Base-by-base conservation (phyloP, 1,139 yeast species). In the Yamadazyma taylorii region DNA sequence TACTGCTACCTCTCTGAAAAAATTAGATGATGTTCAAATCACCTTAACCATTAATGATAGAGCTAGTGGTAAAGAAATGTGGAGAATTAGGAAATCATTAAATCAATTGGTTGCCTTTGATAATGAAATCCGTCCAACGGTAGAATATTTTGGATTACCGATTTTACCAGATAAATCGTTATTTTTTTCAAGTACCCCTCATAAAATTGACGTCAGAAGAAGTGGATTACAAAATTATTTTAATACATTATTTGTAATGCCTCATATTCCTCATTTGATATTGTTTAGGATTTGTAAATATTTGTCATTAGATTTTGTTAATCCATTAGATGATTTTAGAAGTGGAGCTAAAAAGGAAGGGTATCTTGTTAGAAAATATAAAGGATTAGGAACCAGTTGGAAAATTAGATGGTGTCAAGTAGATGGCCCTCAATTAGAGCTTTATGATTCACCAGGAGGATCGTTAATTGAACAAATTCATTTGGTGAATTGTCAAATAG, bases 391-490 rank as follows among this genome's bases (percentile, higher is more conserved):
- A 61, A 39, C 72, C 9, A 74, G 73, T 29, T 88, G 96, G 96
- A 83, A 80, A 51, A 70, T 81, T 5, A 63, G 88, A 35, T 85
- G 85, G 73, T 85, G 87, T 57, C 80, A 79, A 31, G 73, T 85
- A 12, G 86, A 82, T 44, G 86, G 86, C 0, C 78, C 82, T 1
- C 60, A 56, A 26, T 62, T 88, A 40, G 81, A 81, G 40, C 68
- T 84, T 24, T 76, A 71, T 46, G 94, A 85, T 28, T 53, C 58
- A 4, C 81, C 83, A 1, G 81, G 79, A 5, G 87, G 85, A 1
- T 60, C 70, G 3, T 48, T 76, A 10, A 52, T 72, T n/a, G 92
- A 86, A 40, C 67, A 71, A 10, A 77, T 86, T 11, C 66, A 69
- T 38, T 60, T 87, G n/a, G 61, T 63, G 15, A 73, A 86, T 2